Evolutionary conservation across 176 grass and related monocot genomes (phyloP), one percentile per base, ranked within the genome.

Genomic region (Neostapfia colusana): DNA sequence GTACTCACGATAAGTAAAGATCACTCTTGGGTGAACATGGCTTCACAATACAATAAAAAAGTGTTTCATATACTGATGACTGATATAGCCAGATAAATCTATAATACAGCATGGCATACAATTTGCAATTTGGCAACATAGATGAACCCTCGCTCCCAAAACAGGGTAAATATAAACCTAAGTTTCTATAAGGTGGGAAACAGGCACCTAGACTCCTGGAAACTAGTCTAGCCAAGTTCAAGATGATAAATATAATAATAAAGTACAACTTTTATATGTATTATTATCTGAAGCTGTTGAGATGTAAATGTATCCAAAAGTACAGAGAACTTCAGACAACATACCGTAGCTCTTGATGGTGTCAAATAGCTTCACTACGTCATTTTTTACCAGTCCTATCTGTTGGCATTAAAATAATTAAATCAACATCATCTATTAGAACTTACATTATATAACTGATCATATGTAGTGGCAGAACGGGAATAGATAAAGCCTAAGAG

Each of bases 351-450:
- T 82, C 82, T 99, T 95, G 70, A 92, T 90, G 50, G 83, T 92
- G 55, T 92, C 92, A 63, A 99, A 99, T 61, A 99, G 85, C 87
- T 95, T 99, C 65, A 70, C 43, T 21, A 99, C 92, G 72, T 95
- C 92, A 76, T 90, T 94, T 86, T 92, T 99, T 12, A 95, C 81
- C 60, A 92, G 78, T 80, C 70, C 89, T 55, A 95, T 83, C 96
- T 99, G 89, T 62, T 77, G 78, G 21, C 38, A 90, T 38, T 64
- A 7, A 80, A 81, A n/a, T n/a, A n/a, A n/a, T n/a, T n/a, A n/a
- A n/a, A 81, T 25, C 3, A 69, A 76, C 23, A 77, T 8, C 43
- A 70, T 21, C 12, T 25, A 39, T 60, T 18, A 75, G 56, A 69
- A 69, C 61, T 20, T 55, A 10, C 48, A 70, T 51, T 42, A 2